phyloP scores from a whole-genome alignment of 2,329 filamentous ascomycete species.

The Cladophialophora bantiana region DNA sequence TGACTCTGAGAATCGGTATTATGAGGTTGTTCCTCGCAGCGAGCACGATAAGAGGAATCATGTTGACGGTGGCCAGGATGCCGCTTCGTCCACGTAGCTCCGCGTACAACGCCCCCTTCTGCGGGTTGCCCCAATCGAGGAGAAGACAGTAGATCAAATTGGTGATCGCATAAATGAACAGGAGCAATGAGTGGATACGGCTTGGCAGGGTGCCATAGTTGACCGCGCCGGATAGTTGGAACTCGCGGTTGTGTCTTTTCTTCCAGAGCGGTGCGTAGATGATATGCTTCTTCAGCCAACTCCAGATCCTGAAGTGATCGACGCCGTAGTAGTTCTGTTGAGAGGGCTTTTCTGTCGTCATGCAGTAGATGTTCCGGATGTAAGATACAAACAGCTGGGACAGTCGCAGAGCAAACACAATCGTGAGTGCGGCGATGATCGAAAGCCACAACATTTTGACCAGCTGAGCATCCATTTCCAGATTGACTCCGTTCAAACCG shows the following conservation, averaged over 20 bases:
- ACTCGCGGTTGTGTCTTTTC: conserved; percentile 78
- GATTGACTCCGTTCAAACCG: conserved; percentile 40
- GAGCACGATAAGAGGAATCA: conserved; percentile 88
- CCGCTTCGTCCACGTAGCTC: conserved; percentile 87
- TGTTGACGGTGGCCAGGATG: conserved; percentile 83
- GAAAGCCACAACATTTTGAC: conserved; percentile 46
- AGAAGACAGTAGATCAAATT: conserved; percentile 76
- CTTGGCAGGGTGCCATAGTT: conserved; percentile 80
- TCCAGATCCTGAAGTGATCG: conserved; percentile 52
- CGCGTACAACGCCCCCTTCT: conserved; percentile 68
- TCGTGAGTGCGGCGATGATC: conserved; percentile 43
- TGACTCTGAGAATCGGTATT: conserved; percentile 80
- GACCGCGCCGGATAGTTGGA: conserved; percentile 71
- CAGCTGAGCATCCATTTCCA: conserved; percentile 36
- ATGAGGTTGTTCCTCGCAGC: conserved; percentile 93
- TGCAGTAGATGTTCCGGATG: conserved; percentile 53
- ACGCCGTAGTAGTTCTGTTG: conserved; percentile 56
- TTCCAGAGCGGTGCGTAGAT: conserved; percentile 71
- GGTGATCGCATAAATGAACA: conserved; percentile 70
- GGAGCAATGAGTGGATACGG: conserved; percentile 75
- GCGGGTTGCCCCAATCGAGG: conserved; percentile 53
- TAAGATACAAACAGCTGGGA: conserved; percentile 54
- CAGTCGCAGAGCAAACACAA: conserved; percentile 50
- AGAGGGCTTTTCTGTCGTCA: conserved; percentile 45
- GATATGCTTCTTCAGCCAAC: conserved; percentile 55